Evolutionary conservation across 345 rosid genomes (phyloP).

Genomic region (Raphanus sativus): DNA sequence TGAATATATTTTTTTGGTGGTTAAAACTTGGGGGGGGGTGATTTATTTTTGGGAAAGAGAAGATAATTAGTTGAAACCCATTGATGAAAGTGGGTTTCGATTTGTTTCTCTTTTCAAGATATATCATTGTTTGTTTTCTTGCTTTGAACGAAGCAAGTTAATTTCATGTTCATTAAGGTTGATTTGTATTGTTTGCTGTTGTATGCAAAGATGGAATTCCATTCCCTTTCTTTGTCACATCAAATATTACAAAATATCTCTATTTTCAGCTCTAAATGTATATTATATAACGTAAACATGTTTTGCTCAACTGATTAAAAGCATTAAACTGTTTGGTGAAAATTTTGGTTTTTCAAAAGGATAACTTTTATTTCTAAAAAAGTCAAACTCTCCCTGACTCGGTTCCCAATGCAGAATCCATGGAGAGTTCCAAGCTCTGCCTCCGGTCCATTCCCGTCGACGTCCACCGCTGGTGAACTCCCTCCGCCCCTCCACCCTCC

Average conservation of each 20-base stretch:
- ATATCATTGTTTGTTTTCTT: slow-evolving; percentile 38
- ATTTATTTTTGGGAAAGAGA: slow-evolving; percentile 30
- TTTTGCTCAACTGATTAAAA: not conserved
- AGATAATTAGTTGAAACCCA: slow-evolving; percentile 8
- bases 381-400: too few species aligned
- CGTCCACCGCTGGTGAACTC: too few species aligned
- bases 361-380: too few species aligned
- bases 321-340: too few species aligned
- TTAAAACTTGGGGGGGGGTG: not conserved
- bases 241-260: not conserved
- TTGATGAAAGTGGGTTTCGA: slow-evolving; percentile 8
- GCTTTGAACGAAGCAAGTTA: slow-evolving; percentile 33
- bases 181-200: slow-evolving; percentile 17
- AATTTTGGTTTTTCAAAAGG: too few species aligned
- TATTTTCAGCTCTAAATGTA: not conserved
- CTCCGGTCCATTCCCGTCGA: too few species aligned
- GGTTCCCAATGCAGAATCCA: too few species aligned
- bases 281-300: not conserved
- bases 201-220: not conserved
- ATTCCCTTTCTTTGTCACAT: not conserved
- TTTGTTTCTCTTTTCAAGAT: slow-evolving; percentile 37
- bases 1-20: slow-evolving; percentile 6
- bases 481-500: too few species aligned
- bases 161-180: slow-evolving; percentile 19
- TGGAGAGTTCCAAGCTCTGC: too few species aligned